Percentiles rank a stretch among this genome's conserved stretches.
Evolutionary conservation across 208 protist genomes (phyloP).

Genomic region (Leishmania guyanensis): DNA sequence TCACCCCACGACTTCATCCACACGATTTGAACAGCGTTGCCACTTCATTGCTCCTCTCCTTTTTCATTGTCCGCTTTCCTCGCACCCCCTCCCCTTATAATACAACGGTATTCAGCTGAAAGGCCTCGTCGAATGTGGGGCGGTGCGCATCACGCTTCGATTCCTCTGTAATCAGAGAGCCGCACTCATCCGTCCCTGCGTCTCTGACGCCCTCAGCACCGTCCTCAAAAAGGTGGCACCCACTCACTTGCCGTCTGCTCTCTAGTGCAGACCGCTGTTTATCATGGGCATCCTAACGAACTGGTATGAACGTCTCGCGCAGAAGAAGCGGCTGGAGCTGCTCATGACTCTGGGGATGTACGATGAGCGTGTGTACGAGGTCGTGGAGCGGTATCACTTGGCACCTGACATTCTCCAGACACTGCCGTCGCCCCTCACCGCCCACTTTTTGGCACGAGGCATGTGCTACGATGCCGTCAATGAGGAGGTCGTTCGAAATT

Average conservation of each 20-base stretch:
- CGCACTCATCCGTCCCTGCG: neutral
- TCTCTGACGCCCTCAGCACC: neutral
- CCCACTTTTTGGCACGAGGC: constrained; percentile 76
- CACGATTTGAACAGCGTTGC: neutral
- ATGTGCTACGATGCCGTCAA: constrained; percentile 84
- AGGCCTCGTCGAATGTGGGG: neutral
- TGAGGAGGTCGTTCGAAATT: constrained; percentile 78
- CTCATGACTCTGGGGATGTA: constrained; percentile 76
- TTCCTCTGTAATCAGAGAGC: neutral
- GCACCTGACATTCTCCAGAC: constrained; percentile 49
- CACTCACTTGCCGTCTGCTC: neutral
- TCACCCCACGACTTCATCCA: neutral
- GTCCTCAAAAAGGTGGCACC: neutral
- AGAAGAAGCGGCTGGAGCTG: constrained; percentile 53
- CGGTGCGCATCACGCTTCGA: neutral
- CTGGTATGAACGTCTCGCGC: constrained; percentile 74
- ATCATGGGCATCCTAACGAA: constrained; percentile 62
- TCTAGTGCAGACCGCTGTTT: neutral
- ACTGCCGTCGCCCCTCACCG: constrained; percentile 63
- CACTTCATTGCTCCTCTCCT: neutral
- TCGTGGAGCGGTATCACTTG: constrained; percentile 77
- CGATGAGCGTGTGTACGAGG: constrained; percentile 91
- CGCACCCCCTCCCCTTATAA: neutral
- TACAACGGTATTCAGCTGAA: neutral
- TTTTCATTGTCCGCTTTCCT: neutral